A percentile compares a stretch with the other conserved stretches of the same genome.
These are phyloP conservation scores for Neoarthrinium moseri DNA, from an alignment of 2,329 filamentous ascomycete genomes.

Conservation along the genomic window DNA sequence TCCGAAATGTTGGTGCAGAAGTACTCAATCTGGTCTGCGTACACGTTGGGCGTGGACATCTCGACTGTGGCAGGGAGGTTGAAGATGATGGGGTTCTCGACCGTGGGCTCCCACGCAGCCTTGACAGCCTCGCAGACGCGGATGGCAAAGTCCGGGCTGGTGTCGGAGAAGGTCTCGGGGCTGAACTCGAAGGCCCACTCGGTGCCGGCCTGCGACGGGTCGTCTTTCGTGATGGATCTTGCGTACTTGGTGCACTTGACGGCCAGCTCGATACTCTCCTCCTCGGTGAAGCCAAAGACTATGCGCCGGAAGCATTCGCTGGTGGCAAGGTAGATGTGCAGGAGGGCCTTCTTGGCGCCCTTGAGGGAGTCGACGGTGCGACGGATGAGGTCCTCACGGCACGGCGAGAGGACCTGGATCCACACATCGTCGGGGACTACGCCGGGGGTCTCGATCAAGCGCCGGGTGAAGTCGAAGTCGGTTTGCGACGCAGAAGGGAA, in stretches of 20 bases:
- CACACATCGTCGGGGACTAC: constrained; percentile 84
- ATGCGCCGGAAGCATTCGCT: constrained; percentile 93
- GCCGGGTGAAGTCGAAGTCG: constrained; percentile 92
- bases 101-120: constrained; percentile 82
- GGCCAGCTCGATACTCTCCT: constrained; percentile 78
- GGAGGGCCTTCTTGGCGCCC: constrained; percentile 88
- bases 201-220: constrained; percentile 55
- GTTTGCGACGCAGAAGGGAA: constrained; percentile 94
- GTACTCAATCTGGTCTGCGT: constrained; percentile 94
- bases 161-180: constrained; percentile 89
- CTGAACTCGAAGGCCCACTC: constrained; percentile 81
- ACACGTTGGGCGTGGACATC: constrained; percentile 91
- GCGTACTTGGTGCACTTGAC: constrained; percentile 85
- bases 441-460: constrained; percentile 81
- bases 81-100: constrained; percentile 85
- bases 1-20: constrained; percentile 86
- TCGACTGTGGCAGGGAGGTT: constrained; percentile 96
- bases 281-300: constrained; percentile 83
- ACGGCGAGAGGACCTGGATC: constrained; percentile 90
- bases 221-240: constrained; percentile 83
- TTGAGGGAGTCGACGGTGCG: constrained; percentile 85
- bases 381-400: constrained; percentile 85
- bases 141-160: constrained; percentile 77
- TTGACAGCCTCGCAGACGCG: constrained; percentile 91
- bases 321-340: constrained; percentile 95